Evolutionary conservation across 805 yeast genomes (phyloP).

Genomic region (Lipomyces kockii): DNA sequence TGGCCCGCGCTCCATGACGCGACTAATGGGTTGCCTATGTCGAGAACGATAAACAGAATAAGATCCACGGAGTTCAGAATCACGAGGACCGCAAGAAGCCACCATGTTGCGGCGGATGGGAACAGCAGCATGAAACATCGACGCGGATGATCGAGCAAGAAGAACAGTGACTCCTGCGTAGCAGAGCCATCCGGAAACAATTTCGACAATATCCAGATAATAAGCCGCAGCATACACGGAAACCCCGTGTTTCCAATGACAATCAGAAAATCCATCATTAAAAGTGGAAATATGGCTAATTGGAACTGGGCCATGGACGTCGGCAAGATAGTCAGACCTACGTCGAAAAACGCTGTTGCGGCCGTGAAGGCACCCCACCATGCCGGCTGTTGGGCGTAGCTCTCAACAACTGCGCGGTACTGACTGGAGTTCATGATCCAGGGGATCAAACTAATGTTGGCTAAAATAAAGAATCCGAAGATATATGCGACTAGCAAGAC

Average conservation of each 20-base stretch:
- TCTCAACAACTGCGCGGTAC: constrained; percentile 53
- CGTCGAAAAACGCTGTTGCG: constrained; percentile 78
- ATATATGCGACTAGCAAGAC: constrained; percentile 69
- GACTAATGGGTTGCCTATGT: constrained; percentile 60
- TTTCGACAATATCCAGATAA: constrained; percentile 79
- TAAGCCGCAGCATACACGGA: constrained; percentile 78
- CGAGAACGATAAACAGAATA: constrained; percentile 78
- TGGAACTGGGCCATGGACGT: constrained; percentile 76
- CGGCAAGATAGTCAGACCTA: constrained; percentile 82
- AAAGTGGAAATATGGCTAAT: constrained; percentile 64
- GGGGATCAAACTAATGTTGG: constrained; percentile 52
- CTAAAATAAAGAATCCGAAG: constrained; percentile 72
- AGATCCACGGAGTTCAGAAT: constrained; percentile 76
- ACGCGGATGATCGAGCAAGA: constrained; percentile 92
- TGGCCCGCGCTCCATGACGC: constrained; percentile 65
- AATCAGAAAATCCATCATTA: constrained; percentile 70
- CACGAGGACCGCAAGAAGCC: constrained; percentile 79
- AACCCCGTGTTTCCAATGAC: constrained; percentile 95
- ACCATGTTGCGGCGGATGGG: constrained; percentile 94
- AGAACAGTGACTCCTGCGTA: constrained; percentile 72
- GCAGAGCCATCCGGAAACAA: constrained; percentile 59
- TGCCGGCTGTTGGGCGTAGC: constrained; percentile 68
- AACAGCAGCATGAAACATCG: constrained; percentile 92
- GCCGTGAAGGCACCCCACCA: constrained; percentile 96
- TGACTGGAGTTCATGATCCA: constrained; percentile 57